A percentile compares a stretch with the other conserved stretches of the same genome.
phyloP scores from a whole-genome alignment of 1,284 basidiomycete species.

The Sporisorium graminicola region DNA sequence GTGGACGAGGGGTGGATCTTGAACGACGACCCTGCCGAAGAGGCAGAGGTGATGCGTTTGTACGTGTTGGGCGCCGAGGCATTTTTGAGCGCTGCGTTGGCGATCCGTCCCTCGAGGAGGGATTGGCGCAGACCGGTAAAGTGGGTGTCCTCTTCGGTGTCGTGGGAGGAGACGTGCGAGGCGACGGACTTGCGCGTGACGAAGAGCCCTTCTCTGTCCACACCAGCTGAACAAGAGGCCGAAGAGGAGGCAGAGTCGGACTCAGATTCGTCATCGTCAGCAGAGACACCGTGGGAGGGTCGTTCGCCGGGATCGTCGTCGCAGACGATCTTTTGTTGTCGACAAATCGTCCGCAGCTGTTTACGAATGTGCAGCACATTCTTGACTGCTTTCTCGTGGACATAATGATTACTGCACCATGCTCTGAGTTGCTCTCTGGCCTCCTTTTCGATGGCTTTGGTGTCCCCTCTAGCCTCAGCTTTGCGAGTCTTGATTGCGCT shows the following conservation, averaged over 20 bases:
- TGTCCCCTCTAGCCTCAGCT: conserved; percentile 9
- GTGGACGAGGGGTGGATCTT: conserved; percentile 64
- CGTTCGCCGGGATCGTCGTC: conserved; percentile 46
- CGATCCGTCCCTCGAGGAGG: conserved; percentile 51
- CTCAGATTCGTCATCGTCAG: conserved; percentile 9
- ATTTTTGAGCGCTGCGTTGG: conserved; percentile 56
- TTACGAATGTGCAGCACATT: conserved; percentile 61
- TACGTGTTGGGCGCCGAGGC: conserved; percentile 53
- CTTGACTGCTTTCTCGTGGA: conserved; percentile 60
- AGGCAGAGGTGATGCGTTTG: conserved; percentile 38
- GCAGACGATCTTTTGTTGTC: conserved; percentile 57
- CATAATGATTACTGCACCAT: conserved; percentile 64
- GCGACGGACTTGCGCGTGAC: conserved; percentile 30
- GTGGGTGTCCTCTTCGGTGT: conserved; percentile 29
- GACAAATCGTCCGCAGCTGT: conserved; percentile 60
- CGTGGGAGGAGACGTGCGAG: not conserved
- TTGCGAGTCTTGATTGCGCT: conserved; percentile 9
- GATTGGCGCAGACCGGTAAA: conserved; percentile 51
- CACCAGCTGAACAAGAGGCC: not conserved
- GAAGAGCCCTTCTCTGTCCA: conserved; percentile 21
- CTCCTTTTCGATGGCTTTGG: conserved; percentile 29
- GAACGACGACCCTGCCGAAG: conserved; percentile 43
- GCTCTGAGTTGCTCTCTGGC: conserved; percentile 70
- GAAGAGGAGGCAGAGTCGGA: conserved; percentile 11
- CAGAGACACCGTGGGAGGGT: not conserved